These are phyloP conservation scores for Hebeloma cylindrosporum DNA, from an alignment of 768 basidiomycete species.

Conservation along the genomic window DNA sequence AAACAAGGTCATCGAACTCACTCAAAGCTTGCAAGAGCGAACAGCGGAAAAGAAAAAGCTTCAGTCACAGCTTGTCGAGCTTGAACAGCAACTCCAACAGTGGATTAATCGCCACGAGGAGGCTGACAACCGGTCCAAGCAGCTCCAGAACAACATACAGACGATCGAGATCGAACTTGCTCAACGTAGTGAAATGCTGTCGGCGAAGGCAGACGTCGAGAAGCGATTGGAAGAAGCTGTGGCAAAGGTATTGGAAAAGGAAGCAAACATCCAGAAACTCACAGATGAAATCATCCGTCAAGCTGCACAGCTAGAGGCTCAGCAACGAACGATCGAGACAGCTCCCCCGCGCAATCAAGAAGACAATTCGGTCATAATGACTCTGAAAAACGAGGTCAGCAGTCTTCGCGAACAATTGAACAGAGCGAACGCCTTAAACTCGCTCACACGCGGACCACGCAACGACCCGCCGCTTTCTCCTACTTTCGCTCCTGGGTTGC, in stretches of 20 bases:
- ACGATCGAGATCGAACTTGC: constrained; percentile 68
- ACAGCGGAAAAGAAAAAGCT: constrained; percentile 90
- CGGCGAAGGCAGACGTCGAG: constrained; percentile 78
- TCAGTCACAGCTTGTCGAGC: constrained; percentile 66
- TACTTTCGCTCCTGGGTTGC: constrained; percentile 80
- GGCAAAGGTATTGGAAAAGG: constrained; percentile 75
- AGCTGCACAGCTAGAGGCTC: constrained; percentile 71
- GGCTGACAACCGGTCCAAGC: constrained; percentile 68
- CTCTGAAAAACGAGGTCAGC: constrained; percentile 90
- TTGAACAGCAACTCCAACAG: constrained; percentile 83
- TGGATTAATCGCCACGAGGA: constrained; percentile 92
- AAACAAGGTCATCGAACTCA: constrained; percentile 99
- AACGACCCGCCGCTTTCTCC: constrained; percentile 78
- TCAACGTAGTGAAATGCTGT: constrained; percentile 72
- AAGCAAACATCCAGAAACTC: constrained; percentile 77
- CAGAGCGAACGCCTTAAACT: constrained; percentile 89
- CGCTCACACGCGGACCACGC: constrained; percentile 73
- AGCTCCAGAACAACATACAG: constrained; percentile 68
- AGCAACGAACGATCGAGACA: constrained; percentile 67
- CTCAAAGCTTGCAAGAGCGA: constrained; percentile 87
- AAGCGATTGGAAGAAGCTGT: constrained; percentile 76
- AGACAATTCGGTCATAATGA: constrained; percentile 82
- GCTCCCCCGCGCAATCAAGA: constrained; percentile 70
- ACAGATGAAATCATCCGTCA: constrained; percentile 76
- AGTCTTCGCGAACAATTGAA: constrained; percentile 93